These are phyloP conservation scores for Wickerhamiella sorbophila DNA, from an alignment of 805 yeast genomes.

Conservation along the genomic window DNA sequence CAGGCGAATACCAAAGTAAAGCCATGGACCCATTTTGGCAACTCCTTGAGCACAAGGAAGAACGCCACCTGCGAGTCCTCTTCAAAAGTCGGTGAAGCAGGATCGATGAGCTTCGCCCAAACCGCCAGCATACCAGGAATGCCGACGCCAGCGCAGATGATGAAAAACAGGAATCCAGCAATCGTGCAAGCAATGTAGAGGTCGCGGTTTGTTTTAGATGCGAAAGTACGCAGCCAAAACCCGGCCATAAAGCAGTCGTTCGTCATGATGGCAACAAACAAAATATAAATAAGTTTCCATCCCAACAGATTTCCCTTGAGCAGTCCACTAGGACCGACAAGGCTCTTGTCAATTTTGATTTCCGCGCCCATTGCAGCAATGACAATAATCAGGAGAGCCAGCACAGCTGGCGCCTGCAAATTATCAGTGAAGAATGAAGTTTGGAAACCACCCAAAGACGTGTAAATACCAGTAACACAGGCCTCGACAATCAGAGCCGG, in stretches of 20 bases:
- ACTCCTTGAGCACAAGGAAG: conserved; percentile 49
- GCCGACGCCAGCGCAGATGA: conserved; percentile 59
- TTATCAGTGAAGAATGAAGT: conserved; percentile 82
- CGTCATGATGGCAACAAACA: conserved; percentile 74
- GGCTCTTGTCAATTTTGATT: conserved; percentile 44
- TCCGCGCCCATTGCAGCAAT: conserved; percentile 66
- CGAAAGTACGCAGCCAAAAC: conserved; percentile 89
- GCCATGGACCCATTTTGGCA: conserved; percentile 81
- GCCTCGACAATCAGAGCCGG: conserved; percentile 77
- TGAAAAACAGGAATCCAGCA: conserved; percentile 53
- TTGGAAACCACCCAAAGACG: conserved; percentile 77
- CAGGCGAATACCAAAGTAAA: conserved; percentile 63
- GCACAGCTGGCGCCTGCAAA: conserved; percentile 63
- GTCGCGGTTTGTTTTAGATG: conserved; percentile 65
- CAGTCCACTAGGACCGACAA: conserved; percentile 49
- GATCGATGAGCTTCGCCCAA: conserved; percentile 60
- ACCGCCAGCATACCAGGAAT: conserved; percentile 77
- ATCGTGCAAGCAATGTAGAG: conserved; percentile 59
- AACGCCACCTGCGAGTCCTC: conserved; percentile 51
- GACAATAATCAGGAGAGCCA: conserved; percentile 53
- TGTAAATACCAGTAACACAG: conserved; percentile 74
- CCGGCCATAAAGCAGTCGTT: conserved; percentile 86
- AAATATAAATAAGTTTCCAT: conserved; percentile 78
- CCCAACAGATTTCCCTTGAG: conserved; percentile 57
- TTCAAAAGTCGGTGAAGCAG: conserved; percentile 27